phyloP scores from a whole-genome alignment of 371 early-diverging fungal genomes.

The Mortierella sp. region DNA sequence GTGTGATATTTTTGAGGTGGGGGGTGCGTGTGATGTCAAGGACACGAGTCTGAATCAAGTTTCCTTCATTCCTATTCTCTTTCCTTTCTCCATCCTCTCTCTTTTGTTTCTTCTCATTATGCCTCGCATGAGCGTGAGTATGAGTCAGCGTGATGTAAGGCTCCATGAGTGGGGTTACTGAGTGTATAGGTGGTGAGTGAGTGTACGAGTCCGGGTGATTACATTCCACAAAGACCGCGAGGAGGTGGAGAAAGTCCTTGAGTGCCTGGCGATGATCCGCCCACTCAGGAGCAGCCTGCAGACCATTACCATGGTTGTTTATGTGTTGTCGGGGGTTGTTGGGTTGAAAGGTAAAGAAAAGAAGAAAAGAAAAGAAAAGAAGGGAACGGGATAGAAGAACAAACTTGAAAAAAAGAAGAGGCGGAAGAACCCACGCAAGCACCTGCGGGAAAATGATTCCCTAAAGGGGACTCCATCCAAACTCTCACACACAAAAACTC shows the following conservation, averaged over 20 bases:
- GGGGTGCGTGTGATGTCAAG: too few relatives aligned
- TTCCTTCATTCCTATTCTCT: too few relatives aligned
- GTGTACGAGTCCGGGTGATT: conserved; percentile 17
- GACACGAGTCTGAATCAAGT: too few relatives aligned
- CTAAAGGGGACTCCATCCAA: conserved; percentile 3
- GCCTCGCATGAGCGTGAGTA: neutral
- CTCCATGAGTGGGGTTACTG: neutral
- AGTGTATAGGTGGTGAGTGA: neutral
- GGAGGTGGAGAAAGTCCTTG: conserved; percentile 21
- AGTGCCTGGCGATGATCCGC: conserved; percentile 20
- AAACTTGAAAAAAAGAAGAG: neutral
- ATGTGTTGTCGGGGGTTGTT: neutral
- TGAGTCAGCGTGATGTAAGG: neutral
- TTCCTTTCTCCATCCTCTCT: too few relatives aligned
- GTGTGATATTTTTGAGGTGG: neutral
- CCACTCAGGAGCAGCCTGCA: conserved; percentile 19
- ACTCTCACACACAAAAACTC: neutral
- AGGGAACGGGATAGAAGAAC: neutral
- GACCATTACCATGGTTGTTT: conserved; percentile 55
- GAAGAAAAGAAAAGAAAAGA: neutral
- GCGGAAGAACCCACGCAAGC: neutral
- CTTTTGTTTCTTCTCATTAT: too few relatives aligned
- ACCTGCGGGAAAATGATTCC: conserved; percentile 16
- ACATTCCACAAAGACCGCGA: conserved; percentile 37
- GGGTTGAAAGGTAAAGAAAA: neutral